These are phyloP conservation scores for Margaritispora aquatica DNA, from an alignment of 495 filamentous ascomycete species.

Conservation along the genomic window DNA sequence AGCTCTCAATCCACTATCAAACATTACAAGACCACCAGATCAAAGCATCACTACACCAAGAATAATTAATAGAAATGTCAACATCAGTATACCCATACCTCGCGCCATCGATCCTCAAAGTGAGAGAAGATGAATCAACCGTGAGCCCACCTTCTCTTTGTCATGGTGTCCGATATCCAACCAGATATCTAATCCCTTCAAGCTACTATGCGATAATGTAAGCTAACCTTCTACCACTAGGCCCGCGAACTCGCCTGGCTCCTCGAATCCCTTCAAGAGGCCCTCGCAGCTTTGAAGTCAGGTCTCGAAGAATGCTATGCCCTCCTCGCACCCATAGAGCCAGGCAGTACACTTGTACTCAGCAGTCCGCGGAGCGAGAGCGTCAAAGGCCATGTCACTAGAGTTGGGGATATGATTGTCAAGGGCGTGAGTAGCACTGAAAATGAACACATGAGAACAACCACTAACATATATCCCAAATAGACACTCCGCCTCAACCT, in stretches of 20 bases:
- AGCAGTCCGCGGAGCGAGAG: conserved; percentile 82
- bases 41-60: too few species aligned
- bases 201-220: too few species aligned
- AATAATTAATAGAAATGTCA: too few species aligned
- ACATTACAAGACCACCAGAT: conserved; percentile 13
- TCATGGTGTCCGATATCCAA: too few species aligned
- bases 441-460: not conserved
- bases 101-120: conserved; percentile 53
- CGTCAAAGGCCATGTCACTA: conserved; percentile 86
- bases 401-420: conserved; percentile 68
- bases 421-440: conserved; percentile 48
- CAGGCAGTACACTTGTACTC: conserved; percentile 78
- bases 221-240: conserved; percentile 31
- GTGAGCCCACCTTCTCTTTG: too few species aligned
- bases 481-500: conserved; percentile 44
- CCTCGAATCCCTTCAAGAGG: conserved; percentile 67
- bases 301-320: conserved; percentile 85
- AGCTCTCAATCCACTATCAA: not conserved
- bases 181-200: too few species aligned
- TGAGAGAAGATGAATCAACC: conserved; percentile 60
- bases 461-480: not conserved
- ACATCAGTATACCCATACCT: conserved; percentile 73
- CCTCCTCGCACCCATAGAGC: conserved; percentile 74
- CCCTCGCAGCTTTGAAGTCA: conserved; percentile 67
- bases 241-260: conserved; percentile 84